Evolutionary conservation across 106 monocot species (phyloP), one percentile per base, ranked within the genome.

Genomic region (Allium cepa): DNA sequence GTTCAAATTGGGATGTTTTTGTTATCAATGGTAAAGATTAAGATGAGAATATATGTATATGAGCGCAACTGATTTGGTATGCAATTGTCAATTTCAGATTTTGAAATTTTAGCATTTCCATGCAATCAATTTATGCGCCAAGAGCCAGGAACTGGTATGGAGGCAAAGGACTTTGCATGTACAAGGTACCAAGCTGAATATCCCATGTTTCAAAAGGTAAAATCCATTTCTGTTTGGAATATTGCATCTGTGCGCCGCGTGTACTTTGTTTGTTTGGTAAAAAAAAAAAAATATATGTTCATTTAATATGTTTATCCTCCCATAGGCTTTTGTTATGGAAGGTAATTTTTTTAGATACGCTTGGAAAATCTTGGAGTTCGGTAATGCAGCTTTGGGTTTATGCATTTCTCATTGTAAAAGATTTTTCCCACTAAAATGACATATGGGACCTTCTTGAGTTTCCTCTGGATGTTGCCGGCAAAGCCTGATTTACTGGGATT

Each of bases 161-260:
- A 91, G 4, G 88, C 82, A 5, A 81, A 85, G 50, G 86, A 91
- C 11, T 86, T 88, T 80, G 95, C 95, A 47, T 96, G 95, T 73
- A 88, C 91, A 53, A 91, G 81, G 75, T 96, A 72, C 73, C 79
- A 86, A 63, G 91, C 95, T 14, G 95, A 96, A 72, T 96, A 86
- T 80, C 95, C 95, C 18, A 83, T 96, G 64, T 91, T 96, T 57
- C 88, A 91, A 55, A 96, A 96, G 91, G 95, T 96, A 80, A 72
- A 71, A 5, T 3, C 14, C 57, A 7, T 27, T 8, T 26, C 3
- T 7, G 26, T 50, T 49, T 26, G 22, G 46, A 11, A 69, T 52
- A 64, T 13, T 64, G 16, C 7, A 48, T 47, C n/a, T 16, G 49
- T 64, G 10, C 9, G 10, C 16, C 17, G 0, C 0, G 5, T 49